These are phyloP conservation scores for Penicillium tannophilum DNA, from an alignment of 495 filamentous ascomycete genomes.

Conservation along the genomic window DNA sequence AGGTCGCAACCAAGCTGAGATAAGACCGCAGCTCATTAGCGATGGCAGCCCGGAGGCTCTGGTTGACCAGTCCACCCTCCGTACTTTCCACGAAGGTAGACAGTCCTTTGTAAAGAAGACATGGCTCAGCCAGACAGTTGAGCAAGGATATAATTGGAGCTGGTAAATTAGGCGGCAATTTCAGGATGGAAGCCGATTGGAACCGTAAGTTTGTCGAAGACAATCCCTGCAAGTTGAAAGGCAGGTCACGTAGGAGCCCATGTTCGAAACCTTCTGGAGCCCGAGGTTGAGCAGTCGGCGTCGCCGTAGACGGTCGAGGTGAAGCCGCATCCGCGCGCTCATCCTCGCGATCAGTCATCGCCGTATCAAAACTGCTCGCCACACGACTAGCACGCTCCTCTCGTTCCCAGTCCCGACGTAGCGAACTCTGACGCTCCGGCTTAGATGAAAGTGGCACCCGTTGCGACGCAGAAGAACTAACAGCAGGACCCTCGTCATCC, in stretches of 20 bases:
- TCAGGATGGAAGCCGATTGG: conserved; percentile 60
- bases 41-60: conserved; percentile 91
- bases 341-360: conserved; percentile 18
- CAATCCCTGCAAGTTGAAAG: conserved; percentile 92
- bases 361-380: conserved; percentile 18
- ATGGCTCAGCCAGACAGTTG: conserved; percentile 89
- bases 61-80: conserved; percentile 75
- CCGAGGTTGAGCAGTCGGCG: conserved; percentile 6
- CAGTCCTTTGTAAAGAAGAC: conserved; percentile 80
- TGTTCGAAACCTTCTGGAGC: conserved; percentile 65
- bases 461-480: conserved; percentile 50
- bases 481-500: conserved; percentile 48
- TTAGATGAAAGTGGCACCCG: conserved; percentile 18
- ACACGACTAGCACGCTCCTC: conserved; percentile 19
- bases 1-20: conserved; percentile 84
- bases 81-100: conserved; percentile 75
- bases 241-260: conserved; percentile 82
- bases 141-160: conserved; percentile 84
- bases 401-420: conserved; percentile 28
- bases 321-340: conserved; percentile 19
- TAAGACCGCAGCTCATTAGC: conserved; percentile 85
- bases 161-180: conserved; percentile 76
- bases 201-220: conserved; percentile 85
- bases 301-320: conserved; percentile 19
- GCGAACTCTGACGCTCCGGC: conserved; percentile 32